These are phyloP conservation scores for Curvularia eragrostidis DNA, from an alignment of 2,329 filamentous ascomycete genomes.

Conservation along the genomic window DNA sequence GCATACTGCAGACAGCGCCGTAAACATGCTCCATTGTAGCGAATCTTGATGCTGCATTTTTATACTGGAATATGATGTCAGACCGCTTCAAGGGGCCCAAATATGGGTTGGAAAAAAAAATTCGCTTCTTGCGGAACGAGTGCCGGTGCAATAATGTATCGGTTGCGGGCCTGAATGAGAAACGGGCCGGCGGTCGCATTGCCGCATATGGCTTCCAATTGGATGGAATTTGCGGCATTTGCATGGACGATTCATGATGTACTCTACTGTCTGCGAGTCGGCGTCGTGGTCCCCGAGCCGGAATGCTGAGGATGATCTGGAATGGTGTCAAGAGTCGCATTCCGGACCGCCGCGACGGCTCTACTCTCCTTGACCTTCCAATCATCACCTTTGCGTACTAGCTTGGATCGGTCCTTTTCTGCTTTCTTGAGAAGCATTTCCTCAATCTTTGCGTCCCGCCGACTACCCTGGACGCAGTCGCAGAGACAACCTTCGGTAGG, in stretches of 20 bases:
- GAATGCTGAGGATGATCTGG: slow-evolving; percentile 18
- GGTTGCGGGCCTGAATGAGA: background rate
- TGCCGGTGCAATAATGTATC: background rate
- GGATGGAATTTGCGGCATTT: slow-evolving; percentile 2
- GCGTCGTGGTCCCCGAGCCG: slow-evolving; percentile 20
- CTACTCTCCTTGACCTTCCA: slow-evolving; percentile 53
- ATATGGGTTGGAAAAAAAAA: background rate
- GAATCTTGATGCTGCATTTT: background rate
- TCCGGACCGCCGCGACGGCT: slow-evolving; percentile 51
- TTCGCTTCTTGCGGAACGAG: slow-evolving; percentile 1
- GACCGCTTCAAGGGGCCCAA: background rate
- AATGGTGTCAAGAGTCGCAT: slow-evolving; percentile 36
- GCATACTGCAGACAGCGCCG: slow-evolving; percentile 30
- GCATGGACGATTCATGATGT: background rate
- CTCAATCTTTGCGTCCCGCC: slow-evolving; percentile 43
- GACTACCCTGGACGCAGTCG: slow-evolving; percentile 62
- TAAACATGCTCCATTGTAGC: slow-evolving; percentile 5
- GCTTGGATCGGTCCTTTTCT: slow-evolving; percentile 44
- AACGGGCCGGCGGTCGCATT: slow-evolving; percentile 1
- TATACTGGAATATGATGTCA: slow-evolving; percentile 5
- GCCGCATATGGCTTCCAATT: background rate
- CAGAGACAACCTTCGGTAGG: slow-evolving; percentile 66
- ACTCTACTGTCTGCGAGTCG: slow-evolving; percentile 6
- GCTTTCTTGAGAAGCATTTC: slow-evolving; percentile 40
- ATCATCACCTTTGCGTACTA: slow-evolving; percentile 51